These are phyloP conservation scores for Pythium sp. DNA, from an alignment of 352 stramenopile species.

Conservation along the genomic window DNA sequence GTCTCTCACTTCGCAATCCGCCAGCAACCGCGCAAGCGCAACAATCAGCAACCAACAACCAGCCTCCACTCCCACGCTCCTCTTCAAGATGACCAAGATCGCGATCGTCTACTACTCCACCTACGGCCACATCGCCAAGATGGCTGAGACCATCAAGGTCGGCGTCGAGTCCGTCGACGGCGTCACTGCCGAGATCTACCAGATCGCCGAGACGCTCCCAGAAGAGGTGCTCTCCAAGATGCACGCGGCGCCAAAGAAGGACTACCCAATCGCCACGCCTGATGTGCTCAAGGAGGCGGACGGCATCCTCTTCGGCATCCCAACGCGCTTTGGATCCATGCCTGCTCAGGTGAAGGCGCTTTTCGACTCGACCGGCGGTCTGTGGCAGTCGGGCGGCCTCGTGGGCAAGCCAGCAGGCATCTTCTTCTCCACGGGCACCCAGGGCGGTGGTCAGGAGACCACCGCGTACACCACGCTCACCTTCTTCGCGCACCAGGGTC, in stretches of 20 bases:
- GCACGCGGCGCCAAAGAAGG: slow-evolving; percentile 55
- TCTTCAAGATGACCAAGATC: slow-evolving; percentile 42
- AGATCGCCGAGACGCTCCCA: slow-evolving; percentile 71
- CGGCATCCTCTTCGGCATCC: slow-evolving; percentile 82
- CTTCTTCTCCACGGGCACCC: slow-evolving; percentile 84
- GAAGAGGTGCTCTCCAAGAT: slow-evolving; percentile 73
- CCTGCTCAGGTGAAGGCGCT: slow-evolving; percentile 90
- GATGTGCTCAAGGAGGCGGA: slow-evolving; percentile 66
- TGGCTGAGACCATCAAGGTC: slow-evolving; percentile 62
- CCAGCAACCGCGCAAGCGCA: neutral
- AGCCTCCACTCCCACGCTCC: neutral
- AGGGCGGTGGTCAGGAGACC: slow-evolving; percentile 88
- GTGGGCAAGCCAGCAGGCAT: slow-evolving; percentile 86
- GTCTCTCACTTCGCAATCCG: neutral
- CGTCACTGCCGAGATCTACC: slow-evolving; percentile 57
- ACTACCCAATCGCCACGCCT: slow-evolving; percentile 56
- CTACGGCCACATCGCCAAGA: slow-evolving; percentile 73
- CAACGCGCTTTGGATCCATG: slow-evolving; percentile 73
- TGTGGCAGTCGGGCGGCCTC: slow-evolving; percentile 82
- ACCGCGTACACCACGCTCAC: slow-evolving; percentile 79
- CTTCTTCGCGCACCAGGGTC: slow-evolving; percentile 88
- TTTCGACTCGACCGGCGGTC: slow-evolving; percentile 80
- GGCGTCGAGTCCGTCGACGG: slow-evolving; percentile 62
- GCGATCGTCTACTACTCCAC: slow-evolving; percentile 81
- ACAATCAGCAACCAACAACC: neutral